A percentile compares a stretch with the other conserved stretches of the same genome.
These are phyloP conservation scores for Nadsonia commutata DNA, from an alignment of 1,139 yeast species.

Conservation along the genomic window DNA sequence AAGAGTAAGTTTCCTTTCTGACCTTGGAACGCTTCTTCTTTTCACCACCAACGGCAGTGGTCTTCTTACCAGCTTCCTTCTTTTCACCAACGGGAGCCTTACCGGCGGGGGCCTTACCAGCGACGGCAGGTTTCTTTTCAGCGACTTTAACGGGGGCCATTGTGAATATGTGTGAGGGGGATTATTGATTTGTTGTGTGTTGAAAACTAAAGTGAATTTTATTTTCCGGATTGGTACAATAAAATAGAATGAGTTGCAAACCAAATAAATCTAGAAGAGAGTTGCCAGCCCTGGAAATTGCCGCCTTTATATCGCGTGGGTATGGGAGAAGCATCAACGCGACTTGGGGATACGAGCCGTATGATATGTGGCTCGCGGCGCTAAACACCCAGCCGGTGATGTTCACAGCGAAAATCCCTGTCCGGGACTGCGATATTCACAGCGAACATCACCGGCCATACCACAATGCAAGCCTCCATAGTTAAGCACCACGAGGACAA, in stretches of 20 bases:
- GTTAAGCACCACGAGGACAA: no score
- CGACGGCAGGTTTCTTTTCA: slow-evolving; percentile 63
- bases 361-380: no score
- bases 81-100: slow-evolving; percentile 90
- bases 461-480: no score
- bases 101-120: slow-evolving; percentile 64
- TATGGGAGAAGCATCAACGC: no score
- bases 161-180: slow-evolving; percentile 10
- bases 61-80: slow-evolving; percentile 93
- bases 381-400: no score
- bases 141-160: slow-evolving; percentile 89
- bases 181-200: slow-evolving; percentile 2
- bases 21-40: slow-evolving; percentile 91
- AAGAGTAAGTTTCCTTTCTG: slow-evolving; percentile 98
- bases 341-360: no score
- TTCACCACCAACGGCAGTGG: slow-evolving; percentile 56
- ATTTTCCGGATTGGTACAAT: background rate
- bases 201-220: slow-evolving; percentile 5
- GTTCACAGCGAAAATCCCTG: no score
- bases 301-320: no score
- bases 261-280: no score
- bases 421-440: no score
- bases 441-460: no score
- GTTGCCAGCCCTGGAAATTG: no score
- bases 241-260: background rate